These are phyloP conservation scores for Solanum habrochaites DNA, from an alignment of 257 asterid genomes.

Conservation along the genomic window DNA sequence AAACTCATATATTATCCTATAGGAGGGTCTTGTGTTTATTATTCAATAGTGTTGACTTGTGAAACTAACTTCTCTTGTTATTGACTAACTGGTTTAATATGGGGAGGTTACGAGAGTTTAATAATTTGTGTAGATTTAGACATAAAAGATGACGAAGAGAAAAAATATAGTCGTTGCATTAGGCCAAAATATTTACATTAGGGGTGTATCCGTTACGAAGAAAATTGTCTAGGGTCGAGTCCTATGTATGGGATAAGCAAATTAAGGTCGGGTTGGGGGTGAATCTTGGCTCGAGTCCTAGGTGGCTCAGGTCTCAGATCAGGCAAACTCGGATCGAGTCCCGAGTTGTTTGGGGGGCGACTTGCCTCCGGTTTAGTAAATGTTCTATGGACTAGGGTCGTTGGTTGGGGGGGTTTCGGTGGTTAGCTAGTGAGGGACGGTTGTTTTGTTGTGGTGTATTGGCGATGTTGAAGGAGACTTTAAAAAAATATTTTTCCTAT, in stretches of 20 bases:
- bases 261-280: background rate
- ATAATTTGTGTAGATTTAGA: background rate
- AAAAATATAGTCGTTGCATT: background rate
- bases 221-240: fast-evolving
- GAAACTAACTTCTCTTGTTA: background rate
- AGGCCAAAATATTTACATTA: background rate
- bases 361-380: too few relatives aligned
- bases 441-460: background rate
- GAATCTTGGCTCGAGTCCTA: background rate
- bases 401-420: background rate
- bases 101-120: background rate
- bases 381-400: background rate
- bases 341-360: background rate
- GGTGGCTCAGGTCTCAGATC: background rate
- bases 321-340: background rate
- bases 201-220: background rate
- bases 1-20: background rate
- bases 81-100: background rate
- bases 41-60: background rate
- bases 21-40: background rate
- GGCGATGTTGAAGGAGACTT: too few relatives aligned
- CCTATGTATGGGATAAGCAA: background rate
- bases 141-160: background rate
- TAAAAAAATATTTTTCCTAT: too few relatives aligned
- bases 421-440: background rate